These are phyloP conservation scores for Phytophthora sansomeana DNA, from an alignment of 352 stramenopile genomes.

Conservation along the genomic window DNA sequence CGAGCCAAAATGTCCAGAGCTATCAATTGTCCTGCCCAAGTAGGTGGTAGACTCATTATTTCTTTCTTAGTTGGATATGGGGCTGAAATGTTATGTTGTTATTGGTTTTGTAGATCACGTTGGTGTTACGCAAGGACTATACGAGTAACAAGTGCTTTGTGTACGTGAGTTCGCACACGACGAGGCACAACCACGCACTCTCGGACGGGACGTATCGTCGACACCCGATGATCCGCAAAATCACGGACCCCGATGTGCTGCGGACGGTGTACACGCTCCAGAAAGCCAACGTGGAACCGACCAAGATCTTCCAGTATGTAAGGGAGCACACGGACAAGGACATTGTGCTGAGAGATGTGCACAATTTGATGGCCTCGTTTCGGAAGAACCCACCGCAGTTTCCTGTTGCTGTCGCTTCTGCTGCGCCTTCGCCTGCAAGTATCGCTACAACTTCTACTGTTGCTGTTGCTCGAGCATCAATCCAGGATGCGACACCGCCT, in stretches of 20 bases:
- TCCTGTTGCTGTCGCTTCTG: not conserved
- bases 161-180: slow-evolving; percentile 35
- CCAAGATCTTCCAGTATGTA: slow-evolving; percentile 42
- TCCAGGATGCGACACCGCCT: not conserved
- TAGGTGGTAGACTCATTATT: slow-evolving; percentile 1
- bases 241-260: slow-evolving; percentile 31
- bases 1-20: slow-evolving; percentile 20
- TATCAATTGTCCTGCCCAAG: slow-evolving; percentile 39
- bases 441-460: not conserved
- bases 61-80: not conserved
- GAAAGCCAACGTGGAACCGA: slow-evolving; percentile 29
- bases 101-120: slow-evolving; percentile 31
- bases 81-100: not conserved
- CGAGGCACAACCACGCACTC: slow-evolving; percentile 34
- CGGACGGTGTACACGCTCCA: slow-evolving; percentile 29
- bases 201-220: slow-evolving; percentile 33
- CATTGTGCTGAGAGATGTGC: slow-evolving; percentile 27
- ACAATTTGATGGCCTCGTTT: slow-evolving; percentile 35
- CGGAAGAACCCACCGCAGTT: slow-evolving; percentile 15
- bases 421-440: not conserved
- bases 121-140: slow-evolving; percentile 31
- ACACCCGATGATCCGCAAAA: slow-evolving; percentile 35
- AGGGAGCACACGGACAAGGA: slow-evolving; percentile 39
- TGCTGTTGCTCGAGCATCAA: not conserved
- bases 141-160: slow-evolving; percentile 29